Evolutionary conservation across 2,329 filamentous ascomycete genomes (phyloP).

Genomic region (Delphinella strobiligena): DNA sequence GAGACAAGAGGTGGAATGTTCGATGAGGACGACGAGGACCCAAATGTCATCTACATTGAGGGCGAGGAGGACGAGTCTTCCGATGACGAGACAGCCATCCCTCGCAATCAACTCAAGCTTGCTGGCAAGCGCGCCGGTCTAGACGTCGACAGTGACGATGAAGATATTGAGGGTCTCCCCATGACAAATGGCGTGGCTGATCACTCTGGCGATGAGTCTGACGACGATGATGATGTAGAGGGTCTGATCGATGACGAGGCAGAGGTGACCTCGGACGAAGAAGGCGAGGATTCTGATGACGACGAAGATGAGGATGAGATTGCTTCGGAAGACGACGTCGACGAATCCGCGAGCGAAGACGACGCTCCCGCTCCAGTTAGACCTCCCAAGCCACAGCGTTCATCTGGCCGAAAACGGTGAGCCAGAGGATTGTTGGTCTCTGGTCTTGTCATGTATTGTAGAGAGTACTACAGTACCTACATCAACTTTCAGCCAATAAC

Average conservation of each 20-base stretch:
- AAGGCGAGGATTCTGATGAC: conserved; percentile 35
- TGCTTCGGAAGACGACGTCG: conserved; percentile 17
- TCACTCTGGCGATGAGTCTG: conserved; percentile 11
- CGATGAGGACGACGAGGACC: conserved; percentile 53
- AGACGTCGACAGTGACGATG: conserved; percentile 16
- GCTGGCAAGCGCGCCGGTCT: conserved; percentile 3
- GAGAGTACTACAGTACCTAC: background rate
- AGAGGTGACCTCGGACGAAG: conserved; percentile 35
- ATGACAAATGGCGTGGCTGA: conserved; percentile 12
- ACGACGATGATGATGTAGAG: conserved; percentile 18
- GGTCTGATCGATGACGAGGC: conserved; percentile 40
- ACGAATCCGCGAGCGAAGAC: conserved; percentile 11
- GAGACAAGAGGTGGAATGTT: conserved; percentile 35
- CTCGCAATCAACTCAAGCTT: background rate
- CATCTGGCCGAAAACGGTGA: conserved; percentile 14
- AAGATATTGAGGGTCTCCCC: conserved; percentile 10
- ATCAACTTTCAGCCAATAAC: no score
- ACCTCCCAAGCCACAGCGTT: conserved; percentile 10
- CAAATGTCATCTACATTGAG: conserved; percentile 77
- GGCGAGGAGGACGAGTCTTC: conserved; percentile 53
- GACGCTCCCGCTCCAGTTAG: conserved; percentile 10
- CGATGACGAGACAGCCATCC: conserved; percentile 39
- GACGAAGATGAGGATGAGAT: conserved; percentile 30
- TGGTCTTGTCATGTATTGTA: conserved; percentile 8
- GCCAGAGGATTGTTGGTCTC: conserved; percentile 5